Evolutionary conservation across 768 basidiomycete species (phyloP), one percentile per base, ranked within the genome.

Genomic region (Paxillus involutus): DNA sequence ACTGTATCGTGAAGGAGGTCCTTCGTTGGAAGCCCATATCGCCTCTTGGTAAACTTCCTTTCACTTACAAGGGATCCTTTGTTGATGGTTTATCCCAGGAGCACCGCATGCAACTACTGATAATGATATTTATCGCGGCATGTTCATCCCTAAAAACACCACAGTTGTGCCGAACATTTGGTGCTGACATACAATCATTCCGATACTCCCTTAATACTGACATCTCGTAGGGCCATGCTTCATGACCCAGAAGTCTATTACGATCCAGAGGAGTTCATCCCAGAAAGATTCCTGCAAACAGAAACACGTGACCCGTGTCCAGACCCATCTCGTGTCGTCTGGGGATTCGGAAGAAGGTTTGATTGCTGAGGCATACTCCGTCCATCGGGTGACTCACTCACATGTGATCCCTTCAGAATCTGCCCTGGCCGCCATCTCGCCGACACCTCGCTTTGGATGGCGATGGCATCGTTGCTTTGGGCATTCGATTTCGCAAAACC

Each of bases 371-470:
- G 16, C 17, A 40, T 40, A n/a, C 8, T 17, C 39, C 1, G 14
- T 40, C n/a, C 16, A 17, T 10, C n/a, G 1, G 5, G 39, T 3
- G 16, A 40, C 9, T 10, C 4, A 17, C 7, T 37, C 19, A 33
- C 5, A 21, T 26, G 24, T 37, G 12, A 33, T 5, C 11, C 11
- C 5, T 16, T 12, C 16, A 47, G 47, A 39, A 52, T 51, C 39
- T 55, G 49, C 35, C 53, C 53, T 7, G 53, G 53, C 3, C 53
- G 35, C 32, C 42, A 54, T 19, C 43, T 51, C 9, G 48, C 49
- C 3, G 44, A 48, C 11, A n/a, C 26, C 16, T 35, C 50, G 30
- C 9, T 54, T 14, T 54, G 49, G 48, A 49, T 49, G 33, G 41
- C 53, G 8, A 8, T 51, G 29, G 24, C 29, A 16, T 29, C 41